Evolutionary conservation across 2,329 filamentous ascomycete species (phyloP), one percentile per base, ranked within the genome.

Genomic region (Paecilomyces dactylethromorphus): DNA sequence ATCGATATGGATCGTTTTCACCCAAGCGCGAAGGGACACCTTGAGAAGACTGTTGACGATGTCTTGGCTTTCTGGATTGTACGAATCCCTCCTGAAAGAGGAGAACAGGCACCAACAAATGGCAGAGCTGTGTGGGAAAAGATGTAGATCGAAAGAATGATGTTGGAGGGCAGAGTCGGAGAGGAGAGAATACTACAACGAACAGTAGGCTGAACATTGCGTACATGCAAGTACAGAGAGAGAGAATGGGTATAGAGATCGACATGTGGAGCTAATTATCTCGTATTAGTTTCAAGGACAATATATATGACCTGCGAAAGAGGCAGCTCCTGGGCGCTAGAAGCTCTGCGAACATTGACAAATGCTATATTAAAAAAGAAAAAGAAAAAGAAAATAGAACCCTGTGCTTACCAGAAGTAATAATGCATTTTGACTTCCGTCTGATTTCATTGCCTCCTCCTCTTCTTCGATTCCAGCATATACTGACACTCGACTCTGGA

Each of bases 221-320:
- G 76, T 84, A 87, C 54, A 85, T 59, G 45, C 78, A 75, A 62
- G 83, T 81, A 61, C 78, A 68, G 32, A 83, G 65, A 56, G 83
- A 84, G 64, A 86, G 77, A 6, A 84, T 66, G 12, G 81, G 81
- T 62, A 82, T 81, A 15, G 83, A 79, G 24, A 76, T 70, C 21
- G 81, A 82, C 35, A 85, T 76, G 65, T 80, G 83, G 63, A 84
- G 75, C 81, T 82, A 58, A 31, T 45, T 31, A 49, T n/a, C 21
- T 21, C 24, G 56, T 18, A 29, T 26, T 54, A 54, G 22, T 18
- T 24, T 2, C 26, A 29, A 29, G n/a, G 24, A 18, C 12, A 45
- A 33, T 52, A 54, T 5, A 24, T 35, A 56, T 54, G 12, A 55
- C 24, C 31, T 55, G 31, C 56, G 52, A 53, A 32, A 53, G 26